Base-by-base conservation (phyloP, 345 rosid genomes). In the Balakata baccata region DNA sequence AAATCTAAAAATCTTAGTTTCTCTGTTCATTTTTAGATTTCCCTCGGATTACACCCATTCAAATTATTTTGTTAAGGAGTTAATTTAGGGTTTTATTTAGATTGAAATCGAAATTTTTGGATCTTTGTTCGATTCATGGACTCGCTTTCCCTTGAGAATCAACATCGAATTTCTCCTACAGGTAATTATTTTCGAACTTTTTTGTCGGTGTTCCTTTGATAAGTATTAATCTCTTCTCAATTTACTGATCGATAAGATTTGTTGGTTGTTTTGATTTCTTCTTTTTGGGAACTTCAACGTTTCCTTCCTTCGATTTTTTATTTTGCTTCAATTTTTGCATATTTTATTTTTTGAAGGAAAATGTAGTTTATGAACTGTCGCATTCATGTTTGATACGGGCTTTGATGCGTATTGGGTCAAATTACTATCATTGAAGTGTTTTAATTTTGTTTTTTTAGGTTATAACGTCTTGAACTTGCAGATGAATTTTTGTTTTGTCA, bases 111-210 rank as follows among this genome's bases (percentile, higher is more conserved):
- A 17, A 63, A 11, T 14, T 23, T 3, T 9, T n/a, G 9, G 50
- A 64, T 39, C 47, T 43, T 20, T n/a, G 12, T 64, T 20, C 68
- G 2, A 64, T 64, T 64, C 68, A 64, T 64, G 68, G 68, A 64
- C 51, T 64, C 68, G 1, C 51, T 45, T 64, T 64, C 68, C 13
- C 51, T 43, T 18, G 68, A 64, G 50, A 50, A 41, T 64, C 68
- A n/a, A 1, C 47, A n/a, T 39, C 68, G 51, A 64, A n/a, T 41
- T 41, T 18, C 68, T 18, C 47, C 51, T 43, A n/a, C 68, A 18
- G 68, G 68, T 64, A 43, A 18, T 3, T 34, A 12, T 29, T 13
- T 25, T 13, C 10, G 47, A 43, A 5, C 7, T 43, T 43, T 7
- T 43, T 43, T 43, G 1, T 10, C 8, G 46, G 46, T 9, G 5